A percentile compares a stretch with the other conserved stretches of the same genome.
Evolutionary conservation across 139 green algal species (phyloP).

Genomic region (Marvania coccoides): DNA sequence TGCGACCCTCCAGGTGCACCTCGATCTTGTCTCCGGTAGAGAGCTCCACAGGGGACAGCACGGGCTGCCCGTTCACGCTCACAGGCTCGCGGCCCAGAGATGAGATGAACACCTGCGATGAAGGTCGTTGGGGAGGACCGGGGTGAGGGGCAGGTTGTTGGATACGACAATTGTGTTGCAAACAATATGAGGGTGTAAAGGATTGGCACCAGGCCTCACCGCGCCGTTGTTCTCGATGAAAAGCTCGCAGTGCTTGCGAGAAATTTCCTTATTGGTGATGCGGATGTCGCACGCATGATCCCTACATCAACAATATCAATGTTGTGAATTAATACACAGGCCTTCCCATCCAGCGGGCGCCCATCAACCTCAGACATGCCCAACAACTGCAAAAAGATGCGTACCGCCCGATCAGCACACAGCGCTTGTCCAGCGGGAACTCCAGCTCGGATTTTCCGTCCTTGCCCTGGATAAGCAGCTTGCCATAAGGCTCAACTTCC

Average conservation of each 20-base stretch:
- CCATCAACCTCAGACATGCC: not conserved
- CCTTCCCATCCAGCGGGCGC: not conserved
- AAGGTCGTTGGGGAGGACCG: not conserved
- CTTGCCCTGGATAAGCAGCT: conserved; percentile 23
- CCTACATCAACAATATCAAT: conserved; percentile 4
- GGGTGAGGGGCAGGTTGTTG: not conserved
- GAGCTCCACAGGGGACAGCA: conserved; percentile 21
- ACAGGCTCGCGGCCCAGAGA: conserved; percentile 34
- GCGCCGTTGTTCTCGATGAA: conserved; percentile 23
- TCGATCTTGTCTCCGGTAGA: conserved; percentile 36
- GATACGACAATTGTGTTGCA: not conserved
- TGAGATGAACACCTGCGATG: conserved; percentile 24
- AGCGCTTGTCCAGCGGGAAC: conserved; percentile 28
- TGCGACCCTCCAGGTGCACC: conserved; percentile 34
- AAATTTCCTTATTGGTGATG: conserved; percentile 35
- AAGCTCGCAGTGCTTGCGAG: conserved; percentile 32
- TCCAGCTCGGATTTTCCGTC: conserved; percentile 22
- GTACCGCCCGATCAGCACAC: conserved; percentile 28
- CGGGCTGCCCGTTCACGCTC: conserved; percentile 22
- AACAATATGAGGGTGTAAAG: not conserved
- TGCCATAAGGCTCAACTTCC: conserved; percentile 4
- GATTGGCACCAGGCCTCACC: conserved; percentile 1
- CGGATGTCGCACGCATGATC: conserved; percentile 39
- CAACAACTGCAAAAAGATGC: not conserved
- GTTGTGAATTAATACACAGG: not conserved